Conservation (phyloP, 768 basidiomycete genomes). For the Nidularia pulvinata region DNA sequence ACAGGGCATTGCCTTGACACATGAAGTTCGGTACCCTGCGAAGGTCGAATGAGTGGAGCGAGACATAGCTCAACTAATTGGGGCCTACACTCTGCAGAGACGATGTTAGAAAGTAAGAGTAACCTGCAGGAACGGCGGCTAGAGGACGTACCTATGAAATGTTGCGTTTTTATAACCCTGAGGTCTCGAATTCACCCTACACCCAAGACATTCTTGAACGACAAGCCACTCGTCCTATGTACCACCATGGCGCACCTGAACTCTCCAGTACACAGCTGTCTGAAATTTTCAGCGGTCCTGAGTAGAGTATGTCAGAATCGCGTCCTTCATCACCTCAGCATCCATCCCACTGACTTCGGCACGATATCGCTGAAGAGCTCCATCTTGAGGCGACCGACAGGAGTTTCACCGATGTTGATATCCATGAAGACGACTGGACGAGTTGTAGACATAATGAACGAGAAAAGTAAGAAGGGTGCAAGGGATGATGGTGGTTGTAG, state of each 20-base stretch:
- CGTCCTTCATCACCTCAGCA: neutral
- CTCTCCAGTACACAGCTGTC: constrained; percentile 98
- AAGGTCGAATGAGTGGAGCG: constrained; percentile 9
- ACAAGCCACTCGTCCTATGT: neutral
- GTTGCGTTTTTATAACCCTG: constrained; percentile 92
- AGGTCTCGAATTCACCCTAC: constrained; percentile 78
- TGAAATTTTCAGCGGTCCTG: constrained; percentile 97
- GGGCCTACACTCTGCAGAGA: constrained; percentile 64
- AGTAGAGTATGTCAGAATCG: constrained; percentile 3
- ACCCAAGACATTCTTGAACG: neutral
- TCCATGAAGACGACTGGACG: constrained; percentile 98
- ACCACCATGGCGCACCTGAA: constrained; percentile 55
- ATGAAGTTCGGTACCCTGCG: constrained; percentile 89
- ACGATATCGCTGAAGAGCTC: constrained; percentile 96
- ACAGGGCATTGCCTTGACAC: constrained; percentile 73
- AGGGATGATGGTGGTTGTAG: neutral
- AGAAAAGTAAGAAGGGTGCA: neutral
- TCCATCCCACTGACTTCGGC: constrained; percentile 67
- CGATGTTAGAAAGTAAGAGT: constrained; percentile 10
- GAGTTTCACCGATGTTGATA: constrained; percentile 94
- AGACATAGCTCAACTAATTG: neutral
- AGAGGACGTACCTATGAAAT: constrained; percentile 76
- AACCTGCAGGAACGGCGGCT: neutral
- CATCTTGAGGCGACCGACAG: constrained; percentile 95
- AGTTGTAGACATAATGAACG: constrained; percentile 26